phyloP scores from a whole-genome alignment of 1,139 yeast species.

The Yamadazyma friedrichii region DNA sequence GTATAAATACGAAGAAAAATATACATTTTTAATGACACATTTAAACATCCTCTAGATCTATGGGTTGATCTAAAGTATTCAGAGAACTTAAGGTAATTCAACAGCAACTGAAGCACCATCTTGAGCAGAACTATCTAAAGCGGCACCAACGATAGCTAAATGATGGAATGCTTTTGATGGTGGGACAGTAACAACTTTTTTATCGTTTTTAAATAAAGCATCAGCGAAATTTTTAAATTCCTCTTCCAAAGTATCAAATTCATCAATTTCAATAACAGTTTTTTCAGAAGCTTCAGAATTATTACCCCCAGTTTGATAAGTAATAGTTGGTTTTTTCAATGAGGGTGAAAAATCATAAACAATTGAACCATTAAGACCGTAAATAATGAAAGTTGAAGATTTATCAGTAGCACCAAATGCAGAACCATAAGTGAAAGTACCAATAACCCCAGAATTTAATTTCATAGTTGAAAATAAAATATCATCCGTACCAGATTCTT shows the following conservation, averaged over 20 bases:
- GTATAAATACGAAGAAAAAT: background rate
- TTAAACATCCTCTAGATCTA: too few relatives aligned
- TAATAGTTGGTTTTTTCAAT: slow-evolving; percentile 43
- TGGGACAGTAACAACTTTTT: slow-evolving; percentile 52
- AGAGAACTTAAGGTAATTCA: slow-evolving; percentile 18
- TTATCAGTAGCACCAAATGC: slow-evolving; percentile 86
- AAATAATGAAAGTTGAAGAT: slow-evolving; percentile 61
- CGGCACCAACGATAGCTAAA: slow-evolving; percentile 84
- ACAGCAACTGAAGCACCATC: slow-evolving; percentile 62
- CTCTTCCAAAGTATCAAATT: slow-evolving; percentile 48
- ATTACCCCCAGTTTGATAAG: slow-evolving; percentile 48
- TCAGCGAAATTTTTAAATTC: slow-evolving; percentile 77
- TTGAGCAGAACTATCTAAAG: slow-evolving; percentile 63
- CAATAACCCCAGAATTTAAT: slow-evolving; percentile 65
- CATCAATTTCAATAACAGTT: slow-evolving; percentile 54
- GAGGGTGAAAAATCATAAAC: slow-evolving; percentile 61
- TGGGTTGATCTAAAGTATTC: too few relatives aligned
- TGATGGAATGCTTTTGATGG: slow-evolving; percentile 88
- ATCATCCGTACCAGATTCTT: slow-evolving; percentile 79
- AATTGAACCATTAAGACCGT: slow-evolving; percentile 76
- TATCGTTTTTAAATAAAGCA: slow-evolving; percentile 66
- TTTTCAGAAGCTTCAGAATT: slow-evolving; percentile 41
- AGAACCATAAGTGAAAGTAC: slow-evolving; percentile 87
- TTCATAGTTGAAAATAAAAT: slow-evolving; percentile 67
- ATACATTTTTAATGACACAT: background rate